phyloP scores from a whole-genome alignment of 2,329 filamentous ascomycete species.

The Talaromyces sp. region DNA sequence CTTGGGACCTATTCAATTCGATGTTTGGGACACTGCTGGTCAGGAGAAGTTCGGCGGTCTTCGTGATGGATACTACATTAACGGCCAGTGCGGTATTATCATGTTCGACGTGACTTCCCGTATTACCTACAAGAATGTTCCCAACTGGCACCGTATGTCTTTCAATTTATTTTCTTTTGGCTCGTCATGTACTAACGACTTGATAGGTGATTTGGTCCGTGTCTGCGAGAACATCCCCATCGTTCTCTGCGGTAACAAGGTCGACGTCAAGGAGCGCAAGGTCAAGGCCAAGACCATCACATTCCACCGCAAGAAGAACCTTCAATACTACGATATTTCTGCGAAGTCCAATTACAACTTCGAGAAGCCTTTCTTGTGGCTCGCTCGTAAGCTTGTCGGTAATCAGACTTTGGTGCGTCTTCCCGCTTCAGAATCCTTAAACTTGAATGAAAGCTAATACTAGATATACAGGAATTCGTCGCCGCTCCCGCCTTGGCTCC shows the following conservation, averaged over 20 bases:
- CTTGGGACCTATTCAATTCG: slow-evolving; percentile 94
- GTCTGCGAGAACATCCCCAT: slow-evolving; percentile 99
- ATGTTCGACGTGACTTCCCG: slow-evolving; percentile 99
- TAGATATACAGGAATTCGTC: slow-evolving; percentile 74
- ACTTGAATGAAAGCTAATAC: slow-evolving; percentile 4
- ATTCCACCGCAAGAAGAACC: slow-evolving; percentile 99
- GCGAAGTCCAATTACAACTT: slow-evolving; percentile 99
- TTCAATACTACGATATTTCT: slow-evolving; percentile 99
- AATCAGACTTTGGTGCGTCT: slow-evolving; percentile 74
- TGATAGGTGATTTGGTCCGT: slow-evolving; percentile 87
- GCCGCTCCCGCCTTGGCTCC: slow-evolving; percentile 92
- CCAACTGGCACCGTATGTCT: slow-evolving; percentile 98
- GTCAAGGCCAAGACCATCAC: slow-evolving; percentile 99
- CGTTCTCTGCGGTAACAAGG: slow-evolving; percentile 98
- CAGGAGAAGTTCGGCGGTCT: slow-evolving; percentile 99
- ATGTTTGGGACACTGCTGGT: slow-evolving; percentile 98
- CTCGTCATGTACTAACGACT: neutral
- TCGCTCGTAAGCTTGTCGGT: slow-evolving; percentile 95
- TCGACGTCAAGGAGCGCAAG: slow-evolving; percentile 99
- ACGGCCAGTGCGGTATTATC: slow-evolving; percentile 99
- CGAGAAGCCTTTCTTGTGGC: slow-evolving; percentile 99
- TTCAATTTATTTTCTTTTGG: neutral
- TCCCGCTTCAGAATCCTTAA: neutral
- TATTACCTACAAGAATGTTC: slow-evolving; percentile 99
- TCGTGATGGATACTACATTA: slow-evolving; percentile 99